These are phyloP conservation scores for Cairneyella variabilis DNA, from an alignment of 495 filamentous ascomycete genomes.

Conservation along the genomic window DNA sequence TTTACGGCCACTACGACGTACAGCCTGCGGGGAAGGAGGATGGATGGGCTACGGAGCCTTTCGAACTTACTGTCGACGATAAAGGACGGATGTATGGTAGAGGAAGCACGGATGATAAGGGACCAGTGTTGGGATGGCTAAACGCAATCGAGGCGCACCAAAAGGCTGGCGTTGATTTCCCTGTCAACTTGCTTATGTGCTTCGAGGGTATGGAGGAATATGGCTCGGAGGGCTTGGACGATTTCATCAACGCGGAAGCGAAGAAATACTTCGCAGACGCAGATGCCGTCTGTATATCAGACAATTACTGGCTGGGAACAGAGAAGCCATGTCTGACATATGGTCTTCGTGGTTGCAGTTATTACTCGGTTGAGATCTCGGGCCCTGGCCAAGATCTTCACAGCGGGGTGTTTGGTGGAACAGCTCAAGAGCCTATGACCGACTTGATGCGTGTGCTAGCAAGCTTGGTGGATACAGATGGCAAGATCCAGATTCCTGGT, in stretches of 20 bases:
- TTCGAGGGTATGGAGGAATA: conserved; percentile 99
- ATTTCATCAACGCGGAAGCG: conserved; percentile 84
- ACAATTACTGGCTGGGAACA: conserved; percentile 99
- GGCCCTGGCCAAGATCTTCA: conserved; percentile 93
- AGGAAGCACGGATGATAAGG: conserved; percentile 97
- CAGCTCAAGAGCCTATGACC: conserved; percentile 97
- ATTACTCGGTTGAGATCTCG: conserved; percentile 84
- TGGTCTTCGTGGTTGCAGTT: conserved; percentile 95
- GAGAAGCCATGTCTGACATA: conserved; percentile 98
- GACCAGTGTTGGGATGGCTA: conserved; percentile 94
- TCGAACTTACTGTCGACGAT: conserved; percentile 80
- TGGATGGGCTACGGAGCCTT: conserved; percentile 95
- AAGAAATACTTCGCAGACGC: conserved; percentile 91
- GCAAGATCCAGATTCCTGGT: conserved; percentile 86
- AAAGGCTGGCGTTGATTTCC: conserved; percentile 88
- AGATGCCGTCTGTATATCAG: conserved; percentile 96
- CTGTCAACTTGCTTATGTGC: conserved; percentile 98
- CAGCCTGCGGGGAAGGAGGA: conserved; percentile 92
- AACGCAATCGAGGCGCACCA: conserved; percentile 97
- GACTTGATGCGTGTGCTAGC: conserved; percentile 79
- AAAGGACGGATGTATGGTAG: conserved; percentile 94
- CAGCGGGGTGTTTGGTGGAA: conserved; percentile 93
- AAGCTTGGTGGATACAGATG: conserved; percentile 80
- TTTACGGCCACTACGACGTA: conserved; percentile 99
- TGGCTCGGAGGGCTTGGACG: conserved; percentile 93